phyloP scores from a whole-genome alignment of 2,329 filamentous ascomycete species.

The Colletotrichum godetiae region DNA sequence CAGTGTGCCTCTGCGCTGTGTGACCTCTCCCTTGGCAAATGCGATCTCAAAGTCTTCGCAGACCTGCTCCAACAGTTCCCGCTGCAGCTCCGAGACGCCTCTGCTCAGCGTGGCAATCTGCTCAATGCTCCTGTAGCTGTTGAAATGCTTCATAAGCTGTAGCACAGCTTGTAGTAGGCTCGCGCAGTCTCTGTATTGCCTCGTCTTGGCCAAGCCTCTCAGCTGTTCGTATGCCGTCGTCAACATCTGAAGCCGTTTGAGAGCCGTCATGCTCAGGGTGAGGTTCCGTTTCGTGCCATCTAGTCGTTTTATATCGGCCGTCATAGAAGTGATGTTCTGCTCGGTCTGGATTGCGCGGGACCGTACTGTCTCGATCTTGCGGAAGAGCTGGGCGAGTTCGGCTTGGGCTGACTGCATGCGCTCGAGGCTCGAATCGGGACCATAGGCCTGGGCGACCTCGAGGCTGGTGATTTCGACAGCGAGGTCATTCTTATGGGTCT shows the following conservation, averaged over 20 bases:
- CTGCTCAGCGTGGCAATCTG: conserved; percentile 94
- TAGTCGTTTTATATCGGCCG: conserved; percentile 96
- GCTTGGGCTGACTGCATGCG: conserved; percentile 92
- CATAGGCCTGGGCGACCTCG: conserved; percentile 82
- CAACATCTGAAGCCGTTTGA: conserved; percentile 98
- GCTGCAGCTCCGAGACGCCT: conserved; percentile 92
- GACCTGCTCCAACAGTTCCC: conserved; percentile 95
- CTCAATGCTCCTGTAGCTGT: conserved; percentile 96
- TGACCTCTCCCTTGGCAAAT: conserved; percentile 89
- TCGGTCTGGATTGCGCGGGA: conserved; percentile 92
- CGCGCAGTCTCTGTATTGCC: conserved; percentile 95
- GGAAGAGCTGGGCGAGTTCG: conserved; percentile 90
- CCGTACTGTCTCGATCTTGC: conserved; percentile 93
- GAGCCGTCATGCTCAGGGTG: conserved; percentile 95
- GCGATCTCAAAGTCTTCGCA: conserved; percentile 98
- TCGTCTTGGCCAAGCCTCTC: conserved; percentile 80
- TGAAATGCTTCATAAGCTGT: conserved; percentile 98
- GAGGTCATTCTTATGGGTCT: conserved; percentile 83
- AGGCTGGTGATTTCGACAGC: conserved; percentile 80
- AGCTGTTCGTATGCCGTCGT: conserved; percentile 99
- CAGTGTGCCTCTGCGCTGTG: conserved; percentile 75
- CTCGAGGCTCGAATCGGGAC: conserved; percentile 87
- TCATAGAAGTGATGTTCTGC: conserved; percentile 97
- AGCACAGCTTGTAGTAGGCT: conserved; percentile 94
- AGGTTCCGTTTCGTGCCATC: conserved; percentile 97